A percentile compares a stretch with the other conserved stretches of the same genome.
Conservation (phyloP, 2,329 filamentous ascomycete species). For the Aspergillus melleus region DNA sequence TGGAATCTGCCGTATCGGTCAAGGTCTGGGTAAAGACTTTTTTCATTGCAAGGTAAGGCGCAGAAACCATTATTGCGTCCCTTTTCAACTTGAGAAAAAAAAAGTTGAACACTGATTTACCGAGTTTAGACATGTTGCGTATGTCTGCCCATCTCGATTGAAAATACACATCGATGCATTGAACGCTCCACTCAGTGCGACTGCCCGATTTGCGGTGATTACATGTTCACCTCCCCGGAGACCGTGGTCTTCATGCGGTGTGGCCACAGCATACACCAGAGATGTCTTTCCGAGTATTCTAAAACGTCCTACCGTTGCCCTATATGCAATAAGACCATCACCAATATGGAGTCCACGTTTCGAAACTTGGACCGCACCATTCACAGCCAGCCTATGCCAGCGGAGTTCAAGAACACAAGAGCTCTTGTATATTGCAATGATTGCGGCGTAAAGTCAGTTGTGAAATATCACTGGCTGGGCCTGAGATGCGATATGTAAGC, state of each 20-base stretch:
- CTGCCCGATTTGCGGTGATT: slow-evolving; percentile 94
- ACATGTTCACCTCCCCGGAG: slow-evolving; percentile 88
- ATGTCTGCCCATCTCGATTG: slow-evolving; percentile 86
- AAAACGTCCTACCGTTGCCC: slow-evolving; percentile 92
- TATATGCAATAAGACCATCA: slow-evolving; percentile 93
- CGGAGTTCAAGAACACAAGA: slow-evolving; percentile 74
- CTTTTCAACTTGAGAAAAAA: neutral
- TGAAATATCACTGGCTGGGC: slow-evolving; percentile 91
- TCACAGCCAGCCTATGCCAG: slow-evolving; percentile 85
- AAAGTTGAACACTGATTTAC: slow-evolving; percentile 15
- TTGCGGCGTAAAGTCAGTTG: slow-evolving; percentile 82
- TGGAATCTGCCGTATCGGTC: slow-evolving; percentile 87
- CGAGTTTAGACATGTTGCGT: slow-evolving; percentile 76
- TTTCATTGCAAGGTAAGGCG: slow-evolving; percentile 87
- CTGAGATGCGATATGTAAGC: slow-evolving; percentile 72
- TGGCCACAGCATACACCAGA: slow-evolving; percentile 91
- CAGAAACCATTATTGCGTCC: neutral
- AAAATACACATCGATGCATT: slow-evolving; percentile 86
- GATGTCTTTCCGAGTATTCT: slow-evolving; percentile 86
- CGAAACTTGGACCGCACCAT: slow-evolving; percentile 87
- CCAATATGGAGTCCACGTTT: slow-evolving; percentile 96
- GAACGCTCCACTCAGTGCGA: slow-evolving; percentile 93
- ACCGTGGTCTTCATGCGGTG: slow-evolving; percentile 93
- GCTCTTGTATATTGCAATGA: slow-evolving; percentile 93
- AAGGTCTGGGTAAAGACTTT: slow-evolving; percentile 93